Base-by-base conservation (phyloP, 169 alveolate species). In the Theileria sp. region DNA sequence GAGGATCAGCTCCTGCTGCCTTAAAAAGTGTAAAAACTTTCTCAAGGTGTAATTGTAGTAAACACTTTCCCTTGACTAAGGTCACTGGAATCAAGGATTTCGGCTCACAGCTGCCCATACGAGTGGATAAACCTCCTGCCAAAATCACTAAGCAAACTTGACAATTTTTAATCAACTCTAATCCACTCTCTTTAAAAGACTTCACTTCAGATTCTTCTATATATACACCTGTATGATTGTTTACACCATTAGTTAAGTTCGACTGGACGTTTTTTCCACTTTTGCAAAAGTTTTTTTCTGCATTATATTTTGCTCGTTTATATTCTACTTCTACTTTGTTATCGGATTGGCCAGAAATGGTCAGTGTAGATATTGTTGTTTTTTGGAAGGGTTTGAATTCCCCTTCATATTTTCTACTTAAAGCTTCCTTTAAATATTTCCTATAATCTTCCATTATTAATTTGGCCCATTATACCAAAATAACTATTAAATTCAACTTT, bases 111-210 rank as follows among this genome's bases (percentile, higher is more conserved):
- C 72, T 49, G 6, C 90, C 90, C 38, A 90, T 70, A 7, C 94
- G 34, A 32, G 92, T 80, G 5, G 91, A 91, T 60, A 74, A 78
- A 6, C 94, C 94, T 21, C 94, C 94, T 25, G 94, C 85, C 62
- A 90, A 87, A 50, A 90, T 80, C 65, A 90, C 67, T 49, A 90
- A 82, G 30, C 92, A 88, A 10, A 62, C 87, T 38, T 80, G 72
- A 44, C 90, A 87, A 34, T 32, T 67, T 23, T 65, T 66, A 74
- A 90, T 71, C 49, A 54, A 25, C 50, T 62, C 44, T 21, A 75
- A 6, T 12, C 86, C 90, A 17, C 49, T 21, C 1, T 70, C 61
- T 34, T 56, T 50, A 12, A 79, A 80, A 25, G 5, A 13, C 28
- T 28, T 21, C 25, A 67, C 12, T 23, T 82, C 70, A 3, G 12